Evolutionary conservation across 2,329 filamentous ascomycete genomes (phyloP), one percentile per base, ranked within the genome.

Genomic region (Corniculantispora saksenae): DNA sequence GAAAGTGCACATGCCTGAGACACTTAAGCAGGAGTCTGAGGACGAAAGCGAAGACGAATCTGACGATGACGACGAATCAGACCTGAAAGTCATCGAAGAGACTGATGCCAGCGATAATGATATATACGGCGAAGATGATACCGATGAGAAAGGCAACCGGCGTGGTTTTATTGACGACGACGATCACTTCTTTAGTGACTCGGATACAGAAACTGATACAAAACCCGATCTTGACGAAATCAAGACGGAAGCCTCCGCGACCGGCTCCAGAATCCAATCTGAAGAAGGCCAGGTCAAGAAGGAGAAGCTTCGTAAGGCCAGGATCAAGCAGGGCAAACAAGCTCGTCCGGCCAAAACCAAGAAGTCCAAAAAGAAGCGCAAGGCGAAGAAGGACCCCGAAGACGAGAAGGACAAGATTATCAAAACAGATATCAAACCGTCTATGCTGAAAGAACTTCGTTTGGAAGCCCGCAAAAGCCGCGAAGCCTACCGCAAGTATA

Each of bases 401-500:
- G 66, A 71, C 43, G 76, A 79, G 66, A 76, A 75, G 75, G 71
- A 58, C 2, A 79, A 78, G 63, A 73, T 74, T 13, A 80, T 81
- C 67, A 73, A 76, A 62, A 82, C 84, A 69, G 80, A 81, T 19
- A 78, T 82, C 1, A 82, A 81, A 27, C 77, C 80, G 1, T 82
- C 84, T 8, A 85, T 88, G 54, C 86, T 94, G 69, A 86, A 86
- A 35, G 73, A 70, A 65, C 82, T 95, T 19, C 91, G 92, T 69
- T 85, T 87, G 64, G 84, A 91, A 29, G 89, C 87, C 0, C 79
- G 81, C 57, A 86, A 84, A 67, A 94, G 87, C 76, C 83, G 82
- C 32, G 83, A 82, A 15, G 87, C 90, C 3, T 90, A 89, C 71
- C 83, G 82, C 67, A 86, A 84, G 69, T 97, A 95, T 75, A 83